These are phyloP conservation scores for Carex scoparia DNA, from an alignment of 176 grass and related monocot genomes.

Conservation along the genomic window DNA sequence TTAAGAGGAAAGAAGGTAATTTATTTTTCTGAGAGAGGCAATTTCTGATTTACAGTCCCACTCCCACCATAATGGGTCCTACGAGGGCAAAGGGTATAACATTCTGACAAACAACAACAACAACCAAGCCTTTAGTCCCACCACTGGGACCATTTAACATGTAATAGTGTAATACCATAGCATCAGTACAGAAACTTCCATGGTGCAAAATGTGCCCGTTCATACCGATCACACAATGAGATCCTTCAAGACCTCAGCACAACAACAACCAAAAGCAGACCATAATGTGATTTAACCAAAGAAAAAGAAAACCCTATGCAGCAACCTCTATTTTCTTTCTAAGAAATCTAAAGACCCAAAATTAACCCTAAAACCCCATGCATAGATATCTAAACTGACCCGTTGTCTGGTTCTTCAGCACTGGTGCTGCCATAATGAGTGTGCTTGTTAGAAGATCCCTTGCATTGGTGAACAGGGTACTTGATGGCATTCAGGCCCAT, in stretches of 20 bases:
- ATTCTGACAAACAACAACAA: not conserved
- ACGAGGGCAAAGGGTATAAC: not conserved
- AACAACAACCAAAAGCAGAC: not conserved
- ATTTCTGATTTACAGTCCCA: not conserved
- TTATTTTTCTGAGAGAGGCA: not conserved
- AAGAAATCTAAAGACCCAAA: slow-evolving; percentile 3
- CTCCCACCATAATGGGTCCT: not conserved
- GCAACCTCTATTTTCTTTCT: not conserved
- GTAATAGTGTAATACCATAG: slow-evolving; percentile 4
- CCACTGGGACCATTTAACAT: not conserved
- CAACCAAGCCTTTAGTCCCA: no score
- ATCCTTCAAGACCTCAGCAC: not conserved
- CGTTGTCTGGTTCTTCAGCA: not conserved
- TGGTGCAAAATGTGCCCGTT: not conserved
- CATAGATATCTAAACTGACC: not conserved
- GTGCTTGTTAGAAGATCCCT: slow-evolving; percentile 76
- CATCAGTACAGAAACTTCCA: slow-evolving; percentile 12
- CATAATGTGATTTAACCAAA: not conserved
- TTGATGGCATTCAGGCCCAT: slow-evolving; percentile 74
- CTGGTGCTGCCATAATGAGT: slow-evolving; percentile 29
- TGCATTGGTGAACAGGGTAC: slow-evolving; percentile 63
- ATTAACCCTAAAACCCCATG: not conserved
- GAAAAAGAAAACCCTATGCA: not conserved
- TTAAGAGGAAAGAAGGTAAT: not conserved
- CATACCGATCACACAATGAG: not conserved